Percentiles rank a stretch among this genome's conserved stretches.
Conservation (phyloP, 2,329 filamentous ascomycete species). For the Neoarthrinium moseri region DNA sequence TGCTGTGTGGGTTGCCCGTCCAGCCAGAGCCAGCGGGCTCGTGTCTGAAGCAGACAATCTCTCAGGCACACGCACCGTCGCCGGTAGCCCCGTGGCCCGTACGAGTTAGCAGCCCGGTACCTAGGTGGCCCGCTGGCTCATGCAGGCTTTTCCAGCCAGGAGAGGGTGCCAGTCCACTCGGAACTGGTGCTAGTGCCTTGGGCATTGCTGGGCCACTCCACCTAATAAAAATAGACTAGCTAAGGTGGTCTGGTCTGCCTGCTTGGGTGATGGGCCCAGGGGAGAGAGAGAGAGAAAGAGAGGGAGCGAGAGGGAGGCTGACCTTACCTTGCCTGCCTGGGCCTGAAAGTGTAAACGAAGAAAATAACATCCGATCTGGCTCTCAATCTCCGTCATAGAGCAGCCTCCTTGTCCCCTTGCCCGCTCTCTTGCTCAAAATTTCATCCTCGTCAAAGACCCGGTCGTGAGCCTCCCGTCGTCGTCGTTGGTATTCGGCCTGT, state of each 20-base stretch:
- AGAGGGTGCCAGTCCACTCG: not conserved
- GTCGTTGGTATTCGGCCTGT: constrained; percentile 8
- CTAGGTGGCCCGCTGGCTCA: not conserved
- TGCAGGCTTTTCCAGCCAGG: not conserved
- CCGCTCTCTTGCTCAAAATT: not conserved
- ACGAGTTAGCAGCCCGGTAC: not conserved
- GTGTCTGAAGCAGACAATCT: too few relatives aligned
- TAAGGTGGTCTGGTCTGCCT: too few relatives aligned
- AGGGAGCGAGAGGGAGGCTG: not conserved
- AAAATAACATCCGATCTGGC: constrained; percentile 10
- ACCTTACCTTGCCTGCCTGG: not conserved
- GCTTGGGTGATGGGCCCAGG: too few relatives aligned
- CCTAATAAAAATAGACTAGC: constrained; percentile 15
- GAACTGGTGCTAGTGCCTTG: constrained; percentile 11
- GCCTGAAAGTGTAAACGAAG: not conserved
- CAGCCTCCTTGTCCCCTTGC: not conserved
- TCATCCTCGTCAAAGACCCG: not conserved
- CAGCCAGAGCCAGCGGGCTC: too few relatives aligned
- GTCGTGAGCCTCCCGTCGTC: constrained; percentile 40
- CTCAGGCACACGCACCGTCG: not conserved
- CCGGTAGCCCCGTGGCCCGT: too few relatives aligned
- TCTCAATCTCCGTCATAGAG: constrained; percentile 1
- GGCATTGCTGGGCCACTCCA: constrained; percentile 9
- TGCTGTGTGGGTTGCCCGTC: too few relatives aligned
- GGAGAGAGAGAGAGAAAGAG: not conserved